Evolutionary conservation across 441 rosid species (phyloP).

Genomic region (Populus hybrid): DNA sequence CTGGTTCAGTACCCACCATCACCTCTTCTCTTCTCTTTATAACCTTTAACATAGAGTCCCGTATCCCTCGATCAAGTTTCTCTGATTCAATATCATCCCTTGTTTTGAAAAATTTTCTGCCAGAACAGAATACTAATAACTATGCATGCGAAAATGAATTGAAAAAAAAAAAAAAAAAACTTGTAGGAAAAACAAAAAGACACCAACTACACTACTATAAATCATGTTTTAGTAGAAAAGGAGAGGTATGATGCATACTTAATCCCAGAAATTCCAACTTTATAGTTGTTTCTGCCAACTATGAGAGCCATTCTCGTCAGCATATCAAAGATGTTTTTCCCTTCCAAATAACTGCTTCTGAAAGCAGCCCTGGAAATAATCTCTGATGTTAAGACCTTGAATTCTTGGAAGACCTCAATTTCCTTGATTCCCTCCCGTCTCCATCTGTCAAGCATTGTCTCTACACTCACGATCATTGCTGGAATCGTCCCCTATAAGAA

Average conservation of each 20-base stretch:
- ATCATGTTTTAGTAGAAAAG: neutral
- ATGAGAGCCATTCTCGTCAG: constrained; percentile 15
- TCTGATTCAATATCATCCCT: constrained; percentile 29
- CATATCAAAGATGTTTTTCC: constrained; percentile 25
- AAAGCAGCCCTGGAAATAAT: constrained; percentile 21
- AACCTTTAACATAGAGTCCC: constrained; percentile 18
- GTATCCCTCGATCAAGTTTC: constrained; percentile 25
- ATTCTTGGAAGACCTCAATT: constrained; percentile 31
- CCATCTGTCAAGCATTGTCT: constrained; percentile 36
- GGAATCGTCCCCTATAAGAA: neutral
- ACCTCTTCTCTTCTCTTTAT: constrained; percentile 27
- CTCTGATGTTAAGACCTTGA: constrained; percentile 23
- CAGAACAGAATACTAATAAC: neutral
- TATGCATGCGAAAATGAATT: neutral
- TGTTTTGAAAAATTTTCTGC: constrained; percentile 25
- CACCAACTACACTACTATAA: neutral
- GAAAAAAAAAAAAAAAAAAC: too few species aligned
- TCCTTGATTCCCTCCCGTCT: constrained; percentile 23
- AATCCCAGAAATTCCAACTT: constrained; percentile 19
- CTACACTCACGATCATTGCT: constrained; percentile 13
- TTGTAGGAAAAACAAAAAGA: neutral
- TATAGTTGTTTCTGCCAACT: constrained; percentile 14
- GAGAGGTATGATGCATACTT: neutral
- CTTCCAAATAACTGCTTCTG: constrained; percentile 26
- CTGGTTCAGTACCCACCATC: constrained; percentile 4